phyloP scores from a whole-genome alignment of 2,329 filamentous ascomycete species.

The Ophiostoma ulmi region DNA sequence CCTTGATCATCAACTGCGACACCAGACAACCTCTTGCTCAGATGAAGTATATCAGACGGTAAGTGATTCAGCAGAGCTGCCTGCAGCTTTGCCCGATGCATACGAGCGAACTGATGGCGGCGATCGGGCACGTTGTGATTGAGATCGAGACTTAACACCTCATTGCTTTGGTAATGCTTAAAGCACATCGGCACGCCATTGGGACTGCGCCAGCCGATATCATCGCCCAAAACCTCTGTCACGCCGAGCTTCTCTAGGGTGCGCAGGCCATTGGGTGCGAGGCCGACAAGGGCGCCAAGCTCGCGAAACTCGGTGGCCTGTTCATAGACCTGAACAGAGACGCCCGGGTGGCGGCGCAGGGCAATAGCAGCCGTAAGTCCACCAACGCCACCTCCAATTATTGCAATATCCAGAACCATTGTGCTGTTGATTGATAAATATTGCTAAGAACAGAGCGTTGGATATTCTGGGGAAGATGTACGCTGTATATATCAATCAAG shows the following conservation, averaged over 20 bases:
- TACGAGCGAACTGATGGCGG: not conserved
- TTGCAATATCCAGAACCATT: not conserved
- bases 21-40: not conserved
- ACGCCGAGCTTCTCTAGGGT: not conserved
- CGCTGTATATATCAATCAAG: no score
- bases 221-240: not conserved
- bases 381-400: not conserved
- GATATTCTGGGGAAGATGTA: no score
- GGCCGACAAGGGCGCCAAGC: constrained; percentile 18
- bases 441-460: not conserved
- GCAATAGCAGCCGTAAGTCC: not conserved
- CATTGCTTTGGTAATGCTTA: not conserved
- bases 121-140: not conserved
- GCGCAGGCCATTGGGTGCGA: not conserved
- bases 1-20: not conserved
- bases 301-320: constrained; percentile 16
- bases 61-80: not conserved
- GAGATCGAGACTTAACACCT: not conserved
- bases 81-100: constrained; percentile 3
- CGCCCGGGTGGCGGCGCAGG: constrained; percentile 19
- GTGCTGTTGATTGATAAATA: not conserved
- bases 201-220: not conserved
- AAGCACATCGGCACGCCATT: not conserved
- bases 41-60: not conserved
- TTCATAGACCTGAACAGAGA: constrained; percentile 23